Conservation (phyloP, 2,329 filamentous ascomycete genomes). For the Dryadomyces quercus-mongolicae region DNA sequence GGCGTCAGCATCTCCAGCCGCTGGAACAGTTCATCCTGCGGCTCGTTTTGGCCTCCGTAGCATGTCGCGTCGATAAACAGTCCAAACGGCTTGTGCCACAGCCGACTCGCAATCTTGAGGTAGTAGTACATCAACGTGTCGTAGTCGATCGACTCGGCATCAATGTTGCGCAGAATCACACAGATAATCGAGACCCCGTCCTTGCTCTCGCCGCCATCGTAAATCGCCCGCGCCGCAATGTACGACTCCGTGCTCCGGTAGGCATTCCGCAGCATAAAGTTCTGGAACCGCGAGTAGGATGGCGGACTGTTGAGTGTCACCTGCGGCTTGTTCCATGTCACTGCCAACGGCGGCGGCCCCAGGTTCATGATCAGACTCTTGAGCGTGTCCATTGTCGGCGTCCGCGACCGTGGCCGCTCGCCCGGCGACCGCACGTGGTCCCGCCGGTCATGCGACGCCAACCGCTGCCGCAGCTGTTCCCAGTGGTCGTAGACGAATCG, state of each 20-base stretch:
- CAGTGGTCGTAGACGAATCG: slow-evolving; percentile 60
- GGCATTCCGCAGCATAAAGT: slow-evolving; percentile 61
- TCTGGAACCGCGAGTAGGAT: slow-evolving; percentile 55
- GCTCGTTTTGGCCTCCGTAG: slow-evolving; percentile 55
- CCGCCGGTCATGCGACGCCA: slow-evolving; percentile 46
- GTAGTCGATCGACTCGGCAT: slow-evolving; percentile 51
- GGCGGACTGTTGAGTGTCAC: slow-evolving; percentile 52
- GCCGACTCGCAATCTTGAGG: slow-evolving; percentile 57
- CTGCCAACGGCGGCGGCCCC: slow-evolving; percentile 53
- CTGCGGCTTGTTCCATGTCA: slow-evolving; percentile 57
- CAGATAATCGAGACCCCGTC: slow-evolving; percentile 58
- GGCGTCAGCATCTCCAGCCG: slow-evolving; percentile 52
- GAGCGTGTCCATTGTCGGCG: slow-evolving; percentile 47
- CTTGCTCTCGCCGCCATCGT: slow-evolving; percentile 60
- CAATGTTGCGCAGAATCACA: slow-evolving; percentile 55
- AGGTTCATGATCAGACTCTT: slow-evolving; percentile 52
- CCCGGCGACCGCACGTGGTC: slow-evolving; percentile 42
- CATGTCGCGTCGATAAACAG: slow-evolving; percentile 58
- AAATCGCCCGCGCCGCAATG: slow-evolving; percentile 51
- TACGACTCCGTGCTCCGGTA: slow-evolving; percentile 54
- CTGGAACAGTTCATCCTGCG: slow-evolving; percentile 52
- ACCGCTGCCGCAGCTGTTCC: slow-evolving; percentile 55
- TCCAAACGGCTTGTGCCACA: slow-evolving; percentile 59
- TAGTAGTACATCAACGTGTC: slow-evolving; percentile 57
- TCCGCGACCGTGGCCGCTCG: slow-evolving; percentile 37